Evolutionary conservation across 306 rosid genomes (phyloP).

Genomic region (Prunus mume): DNA sequence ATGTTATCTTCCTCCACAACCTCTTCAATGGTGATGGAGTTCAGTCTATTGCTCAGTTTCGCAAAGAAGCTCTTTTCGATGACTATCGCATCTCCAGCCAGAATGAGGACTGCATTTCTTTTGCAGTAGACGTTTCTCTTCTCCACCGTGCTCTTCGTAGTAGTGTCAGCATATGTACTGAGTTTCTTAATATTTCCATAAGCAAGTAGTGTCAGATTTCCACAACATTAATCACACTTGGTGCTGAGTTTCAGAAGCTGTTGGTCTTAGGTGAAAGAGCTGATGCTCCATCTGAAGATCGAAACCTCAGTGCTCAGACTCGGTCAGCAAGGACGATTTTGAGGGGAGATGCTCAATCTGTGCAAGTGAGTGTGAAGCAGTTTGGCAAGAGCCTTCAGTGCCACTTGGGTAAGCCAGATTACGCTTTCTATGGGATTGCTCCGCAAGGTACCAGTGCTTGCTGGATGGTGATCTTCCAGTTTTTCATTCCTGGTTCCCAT

Average conservation of each 20-base stretch:
- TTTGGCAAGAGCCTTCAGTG: slow-evolving; percentile 83
- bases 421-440: slow-evolving; percentile 88
- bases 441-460: slow-evolving; percentile 57
- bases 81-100: slow-evolving; percentile 83
- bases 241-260: slow-evolving; percentile 79
- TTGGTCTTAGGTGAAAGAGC: slow-evolving; percentile 68
- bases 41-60: slow-evolving; percentile 81
- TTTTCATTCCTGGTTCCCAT: slow-evolving; percentile 70
- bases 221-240: slow-evolving; percentile 71
- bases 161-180: slow-evolving; percentile 68
- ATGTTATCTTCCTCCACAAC: slow-evolving; percentile 80
- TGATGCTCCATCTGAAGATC: slow-evolving; percentile 67
- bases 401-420: slow-evolving; percentile 87
- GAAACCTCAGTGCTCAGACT: slow-evolving; percentile 67
- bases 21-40: slow-evolving; percentile 82
- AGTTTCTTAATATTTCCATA: slow-evolving; percentile 60
- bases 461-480: slow-evolving; percentile 62
- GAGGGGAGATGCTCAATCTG: slow-evolving; percentile 80
- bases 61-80: slow-evolving; percentile 65
- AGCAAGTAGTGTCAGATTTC: slow-evolving; percentile 86
- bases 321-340: slow-evolving; percentile 55
- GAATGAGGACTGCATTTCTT: slow-evolving; percentile 83
- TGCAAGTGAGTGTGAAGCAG: slow-evolving; percentile 89
- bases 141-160: slow-evolving; percentile 89
- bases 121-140: slow-evolving; percentile 70